Percentiles rank a stretch among this genome's conserved stretches.
Conservation (phyloP, 2,329 filamentous ascomycete species). For the Lecanicillium sp. region DNA sequence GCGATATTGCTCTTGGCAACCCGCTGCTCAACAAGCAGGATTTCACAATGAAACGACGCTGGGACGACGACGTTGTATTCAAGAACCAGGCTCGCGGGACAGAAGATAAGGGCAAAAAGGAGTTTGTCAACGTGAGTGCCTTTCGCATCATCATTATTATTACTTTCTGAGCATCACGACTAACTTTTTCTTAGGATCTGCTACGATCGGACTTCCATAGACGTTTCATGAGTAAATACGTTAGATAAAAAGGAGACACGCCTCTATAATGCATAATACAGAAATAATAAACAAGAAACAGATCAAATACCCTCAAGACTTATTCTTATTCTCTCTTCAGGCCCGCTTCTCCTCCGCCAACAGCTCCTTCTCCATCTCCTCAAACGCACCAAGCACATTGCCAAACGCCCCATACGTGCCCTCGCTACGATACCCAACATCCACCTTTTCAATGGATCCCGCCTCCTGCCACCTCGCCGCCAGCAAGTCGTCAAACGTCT, state of each 20-base stretch:
- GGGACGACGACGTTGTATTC: slow-evolving; percentile 99
- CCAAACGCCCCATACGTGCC: slow-evolving; percentile 74
- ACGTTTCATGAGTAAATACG: slow-evolving; percentile 79
- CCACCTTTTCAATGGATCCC: slow-evolving; percentile 74
- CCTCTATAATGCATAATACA: slow-evolving; percentile 7
- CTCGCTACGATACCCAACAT: slow-evolving; percentile 63
- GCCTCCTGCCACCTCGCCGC: slow-evolving; percentile 79
- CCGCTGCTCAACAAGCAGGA: slow-evolving; percentile 83
- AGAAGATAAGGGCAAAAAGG: slow-evolving; percentile 84
- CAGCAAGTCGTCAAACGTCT: slow-evolving; percentile 86
- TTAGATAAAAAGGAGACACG: slow-evolving; percentile 32
- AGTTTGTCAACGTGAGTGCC: slow-evolving; percentile 93
- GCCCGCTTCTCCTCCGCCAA: slow-evolving; percentile 31
- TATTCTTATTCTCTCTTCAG: slow-evolving; percentile 8
- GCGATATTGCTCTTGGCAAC: slow-evolving; percentile 86
- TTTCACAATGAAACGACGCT: slow-evolving; percentile 84
- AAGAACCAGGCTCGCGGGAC: slow-evolving; percentile 97
- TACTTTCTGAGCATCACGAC: no score
- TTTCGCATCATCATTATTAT: no score
- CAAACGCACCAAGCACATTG: slow-evolving; percentile 66
- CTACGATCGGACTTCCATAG: slow-evolving; percentile 95
- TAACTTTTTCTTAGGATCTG: slow-evolving; percentile 53
- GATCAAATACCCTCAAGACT: slow-evolving; percentile 8
- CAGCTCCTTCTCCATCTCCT: slow-evolving; percentile 63
- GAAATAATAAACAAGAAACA: slow-evolving; percentile 19